phyloP scores from a whole-genome alignment of 164 flowering plant genomes.

The Liquidambar formosana region DNA sequence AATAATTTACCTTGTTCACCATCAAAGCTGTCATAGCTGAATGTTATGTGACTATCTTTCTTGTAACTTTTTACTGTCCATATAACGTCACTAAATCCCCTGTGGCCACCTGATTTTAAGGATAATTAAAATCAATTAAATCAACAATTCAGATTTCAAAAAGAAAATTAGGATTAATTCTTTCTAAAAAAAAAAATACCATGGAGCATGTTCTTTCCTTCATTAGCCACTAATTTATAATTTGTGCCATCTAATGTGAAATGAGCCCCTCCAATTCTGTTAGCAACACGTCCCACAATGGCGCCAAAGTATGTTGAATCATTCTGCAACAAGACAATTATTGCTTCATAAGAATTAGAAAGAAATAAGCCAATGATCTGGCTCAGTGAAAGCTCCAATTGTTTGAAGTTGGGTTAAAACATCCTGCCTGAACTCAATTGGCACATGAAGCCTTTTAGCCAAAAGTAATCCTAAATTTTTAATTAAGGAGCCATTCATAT shows the following conservation, averaged over 20 bases:
- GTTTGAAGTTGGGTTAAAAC: too few species aligned
- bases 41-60: conserved; percentile 30
- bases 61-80: conserved; percentile 41
- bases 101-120: conserved; percentile 40
- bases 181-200: conserved; percentile 28
- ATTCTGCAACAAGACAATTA: conserved; percentile 34
- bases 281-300: conserved; percentile 76
- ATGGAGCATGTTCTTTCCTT: conserved; percentile 65
- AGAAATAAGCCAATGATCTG: too few species aligned
- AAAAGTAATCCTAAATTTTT: too few species aligned
- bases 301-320: conserved; percentile 61
- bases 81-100: conserved; percentile 43
- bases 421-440: too few species aligned
- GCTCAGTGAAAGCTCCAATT: too few species aligned
- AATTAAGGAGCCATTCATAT: too few species aligned
- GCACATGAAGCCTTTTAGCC: too few species aligned
- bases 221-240: conserved; percentile 57
- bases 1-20: conserved; percentile 45
- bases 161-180: not conserved
- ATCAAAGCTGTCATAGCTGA: conserved; percentile 45
- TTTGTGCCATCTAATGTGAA: conserved; percentile 51
- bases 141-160: not conserved
- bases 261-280: conserved; percentile 68
- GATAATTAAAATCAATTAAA: not conserved
- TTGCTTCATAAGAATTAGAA: too few species aligned